Evolutionary conservation across 2,329 filamentous ascomycete genomes (phyloP), one percentile per base, ranked within the genome.

Genomic region (Macrophomina phaseolina): DNA sequence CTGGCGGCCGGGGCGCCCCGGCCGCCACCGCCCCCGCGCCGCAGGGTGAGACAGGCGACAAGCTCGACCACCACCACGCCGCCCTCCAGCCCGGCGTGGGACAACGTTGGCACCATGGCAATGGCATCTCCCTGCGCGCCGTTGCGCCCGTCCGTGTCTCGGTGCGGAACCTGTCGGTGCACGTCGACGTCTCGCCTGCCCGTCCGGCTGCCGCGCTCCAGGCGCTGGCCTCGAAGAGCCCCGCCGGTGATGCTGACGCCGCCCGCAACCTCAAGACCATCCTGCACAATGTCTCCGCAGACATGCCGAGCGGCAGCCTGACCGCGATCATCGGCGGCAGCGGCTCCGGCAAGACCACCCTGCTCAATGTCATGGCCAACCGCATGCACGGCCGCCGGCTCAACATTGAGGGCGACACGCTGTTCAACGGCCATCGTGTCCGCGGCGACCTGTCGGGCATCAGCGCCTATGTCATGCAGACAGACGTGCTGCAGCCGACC

Each of bases 261-360:
- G 16, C 66, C 42, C 70, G 65, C 56, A 70, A 77, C 73, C 71
- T 75, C 61, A 85, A 84, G 70, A 76, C 75, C 5, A 86, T 93
- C 11, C 79, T 93, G 9, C 81, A 88, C 63, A 84, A 85, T 36
- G 85, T 93, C 53, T 85, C 85, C 69, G 89, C 89, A 2, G 84
- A 87, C 30, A 85, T 93, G 74, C 82, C 83, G 3, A 84, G 86
- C 7, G 90, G 91, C 3, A 90, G 87, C 3, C 77, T 94, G 48
- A 92, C 90, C 0, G 91, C 91, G 8, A 92, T 93, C 64, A 88
- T 93, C 67, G 91, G 91, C 9, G 90, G 90, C 3, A 90, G 88
- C 72, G 90, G 91, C 23, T 90, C 87, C 1, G 90, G 90, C 0
- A 93, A 93, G 65, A 79, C 75, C 2, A 76, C 75, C 1, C 67